These are phyloP conservation scores for Rhizoctonia solani DNA, from an alignment of 1,284 basidiomycete genomes.

Conservation along the genomic window DNA sequence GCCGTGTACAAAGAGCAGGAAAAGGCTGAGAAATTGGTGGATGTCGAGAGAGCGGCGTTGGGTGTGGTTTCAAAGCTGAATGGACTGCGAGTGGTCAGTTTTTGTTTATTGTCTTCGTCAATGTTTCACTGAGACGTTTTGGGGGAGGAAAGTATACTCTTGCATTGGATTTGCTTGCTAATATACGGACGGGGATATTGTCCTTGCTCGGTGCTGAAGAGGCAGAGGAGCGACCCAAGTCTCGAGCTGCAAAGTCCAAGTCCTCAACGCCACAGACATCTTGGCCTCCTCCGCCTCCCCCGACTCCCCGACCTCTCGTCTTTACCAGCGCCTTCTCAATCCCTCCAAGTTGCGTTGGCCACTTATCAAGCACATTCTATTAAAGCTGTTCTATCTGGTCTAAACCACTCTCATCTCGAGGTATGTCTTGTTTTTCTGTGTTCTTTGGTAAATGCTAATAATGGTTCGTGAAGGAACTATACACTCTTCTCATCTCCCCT, in stretches of 20 bases:
- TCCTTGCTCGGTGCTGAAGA: conserved; percentile 4
- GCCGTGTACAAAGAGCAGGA: conserved; percentile 44
- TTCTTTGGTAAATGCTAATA: background rate
- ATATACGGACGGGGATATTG: background rate
- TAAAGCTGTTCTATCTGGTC: conserved; percentile 4
- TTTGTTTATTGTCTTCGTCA: conserved; percentile 40
- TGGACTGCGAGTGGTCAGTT: conserved; percentile 26
- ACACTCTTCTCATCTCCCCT: conserved; percentile 1
- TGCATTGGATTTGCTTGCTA: conserved; percentile 41
- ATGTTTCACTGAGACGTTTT: conserved; percentile 65
- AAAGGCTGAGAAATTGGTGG: conserved; percentile 44
- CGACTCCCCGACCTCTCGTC: conserved; percentile 5
- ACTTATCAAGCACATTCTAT: conserved; percentile 26
- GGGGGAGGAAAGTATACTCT: conserved; percentile 73
- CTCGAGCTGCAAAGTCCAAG: background rate
- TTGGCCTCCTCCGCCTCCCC: conserved; percentile 1
- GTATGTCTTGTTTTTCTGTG: background rate
- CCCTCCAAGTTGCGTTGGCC: conserved; percentile 16
- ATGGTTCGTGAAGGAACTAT: conserved; percentile 1
- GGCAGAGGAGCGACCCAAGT: conserved; percentile 2
- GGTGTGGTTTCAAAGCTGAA: conserved; percentile 53
- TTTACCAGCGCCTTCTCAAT: background rate
- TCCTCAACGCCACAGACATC: too few relatives aligned
- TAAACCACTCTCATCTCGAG: conserved; percentile 5
- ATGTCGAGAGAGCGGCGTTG: conserved; percentile 47